Evolutionary conservation across 2,329 filamentous ascomycete species (phyloP), one percentile per base, ranked within the genome.

Genomic region (Botryotinia convoluta): DNA sequence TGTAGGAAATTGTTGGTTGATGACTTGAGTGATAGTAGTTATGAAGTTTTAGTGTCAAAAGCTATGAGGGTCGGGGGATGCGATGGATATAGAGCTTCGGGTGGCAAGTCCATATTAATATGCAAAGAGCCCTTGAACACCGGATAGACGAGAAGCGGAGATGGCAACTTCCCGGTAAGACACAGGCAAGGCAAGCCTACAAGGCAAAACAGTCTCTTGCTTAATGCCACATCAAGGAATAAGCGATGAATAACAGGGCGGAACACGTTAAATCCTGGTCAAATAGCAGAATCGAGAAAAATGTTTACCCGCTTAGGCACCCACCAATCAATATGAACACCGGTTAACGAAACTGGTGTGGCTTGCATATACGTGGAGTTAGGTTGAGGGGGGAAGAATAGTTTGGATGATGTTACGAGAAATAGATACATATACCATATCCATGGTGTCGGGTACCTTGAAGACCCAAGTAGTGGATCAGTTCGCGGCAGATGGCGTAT

Each of bases 291-390:
- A 54, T 72, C 54, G 37, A 69, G 45, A 48, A 68, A 68, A 69
- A 35, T 45, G 63, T 35, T 72, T 72, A 72, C 35, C 63, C 63
- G 64, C 71, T 57, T 60, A 44, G 51, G 51, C 48, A 59, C 39
- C 64, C 45, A 69, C 71, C 62, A 72, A 72, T 72, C 62, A 72
- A 72, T 48, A 37, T 45, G 45, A 44, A 57, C 45, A 45, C 29
- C 37, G 51, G 39, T 72, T 69, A 63, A 72, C 71, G 26, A 72
- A 72, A 72, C 62, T 48, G 45, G 51, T 32, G 51, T 72, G 71
- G 71, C 71, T 69, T 72, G 71, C 71, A 68, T 68, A 72, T 72
- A 72, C 71, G 71, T 72, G 62, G 54, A 42, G 44, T 64, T 29
- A 37, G 26, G 57, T 71, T 35, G 59, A 72, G 32, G 51, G 48